Evolutionary conservation across 208 protist genomes (phyloP).

Genomic region (Trypanosoma lewisi): DNA sequence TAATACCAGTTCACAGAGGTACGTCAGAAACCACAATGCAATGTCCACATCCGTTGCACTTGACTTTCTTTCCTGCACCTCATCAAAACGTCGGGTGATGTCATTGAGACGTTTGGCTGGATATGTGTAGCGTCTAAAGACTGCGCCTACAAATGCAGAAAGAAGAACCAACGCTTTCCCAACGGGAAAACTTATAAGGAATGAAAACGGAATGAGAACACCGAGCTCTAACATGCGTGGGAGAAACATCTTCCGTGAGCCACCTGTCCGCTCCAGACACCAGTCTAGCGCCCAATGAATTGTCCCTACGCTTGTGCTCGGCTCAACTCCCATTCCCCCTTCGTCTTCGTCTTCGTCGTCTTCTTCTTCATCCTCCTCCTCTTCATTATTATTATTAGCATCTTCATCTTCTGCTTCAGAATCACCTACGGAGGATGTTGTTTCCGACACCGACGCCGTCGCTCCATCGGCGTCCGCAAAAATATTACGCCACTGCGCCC

Average conservation of each 20-base stretch:
- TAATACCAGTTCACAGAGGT: conserved; percentile 47
- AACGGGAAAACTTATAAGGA: conserved; percentile 11
- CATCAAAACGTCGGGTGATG: conserved; percentile 39
- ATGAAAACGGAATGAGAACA: conserved; percentile 13
- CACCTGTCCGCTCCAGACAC: conserved; percentile 8
- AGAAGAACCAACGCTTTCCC: conserved; percentile 6
- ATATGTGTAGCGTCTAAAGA: conserved; percentile 32
- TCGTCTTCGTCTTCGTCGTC: background rate
- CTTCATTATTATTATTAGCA: background rate
- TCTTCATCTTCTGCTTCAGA: background rate
- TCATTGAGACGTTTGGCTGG: conserved; percentile 34
- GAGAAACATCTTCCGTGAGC: background rate
- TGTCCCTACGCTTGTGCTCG: conserved; percentile 20
- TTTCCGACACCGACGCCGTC: background rate
- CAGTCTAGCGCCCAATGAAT: conserved; percentile 15
- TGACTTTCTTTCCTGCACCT: conserved; percentile 39
- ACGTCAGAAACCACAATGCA: conserved; percentile 47
- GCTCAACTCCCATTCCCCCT: background rate
- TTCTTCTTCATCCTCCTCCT: background rate
- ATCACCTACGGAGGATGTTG: too few relatives aligned
- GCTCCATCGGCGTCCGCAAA: background rate
- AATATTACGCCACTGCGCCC: conserved; percentile 14
- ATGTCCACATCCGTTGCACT: conserved; percentile 37
- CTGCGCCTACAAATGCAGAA: conserved; percentile 10
- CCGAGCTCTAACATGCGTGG: conserved; percentile 13